phyloP scores from a whole-genome alignment of 169 alveolate genomes.

The Plasmodium malariae region DNA sequence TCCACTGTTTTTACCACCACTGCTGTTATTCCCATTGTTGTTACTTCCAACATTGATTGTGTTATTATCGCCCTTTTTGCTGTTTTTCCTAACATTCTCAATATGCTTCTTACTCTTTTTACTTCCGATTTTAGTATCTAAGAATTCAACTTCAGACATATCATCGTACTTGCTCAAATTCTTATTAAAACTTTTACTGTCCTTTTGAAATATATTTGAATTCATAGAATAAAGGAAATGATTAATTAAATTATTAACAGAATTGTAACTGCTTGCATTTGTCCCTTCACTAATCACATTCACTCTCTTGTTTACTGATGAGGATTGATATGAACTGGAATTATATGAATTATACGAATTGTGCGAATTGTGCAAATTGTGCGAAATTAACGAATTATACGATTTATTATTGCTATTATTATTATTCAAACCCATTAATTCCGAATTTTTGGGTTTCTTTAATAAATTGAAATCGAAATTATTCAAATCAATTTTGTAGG shows the following conservation, averaged over 20 bases:
- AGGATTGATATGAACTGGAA: conserved; percentile 11
- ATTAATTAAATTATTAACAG: conserved; percentile 57
- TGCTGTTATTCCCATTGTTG: too few species aligned
- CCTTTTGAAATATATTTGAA: conserved; percentile 26
- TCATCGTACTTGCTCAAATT: conserved; percentile 21
- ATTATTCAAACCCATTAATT: conserved; percentile 10
- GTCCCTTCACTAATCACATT: conserved; percentile 35
- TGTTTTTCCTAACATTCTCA: background rate
- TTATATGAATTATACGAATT: background rate
- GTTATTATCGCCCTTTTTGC: conserved; percentile 1
- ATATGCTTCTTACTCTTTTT: conserved; percentile 27
- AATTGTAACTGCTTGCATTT: conserved; percentile 10
- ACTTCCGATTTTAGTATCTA: conserved; percentile 6
- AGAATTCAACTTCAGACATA: conserved; percentile 30
- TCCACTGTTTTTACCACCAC: too few species aligned
- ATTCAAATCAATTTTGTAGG: conserved; percentile 72
- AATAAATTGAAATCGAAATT: conserved; percentile 72
- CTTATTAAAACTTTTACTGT: background rate
- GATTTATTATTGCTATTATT: conserved; percentile 4
- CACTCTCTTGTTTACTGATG: conserved; percentile 30
- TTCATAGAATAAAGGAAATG: conserved; percentile 67
- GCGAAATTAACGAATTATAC: background rate
- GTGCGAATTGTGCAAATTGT: background rate
- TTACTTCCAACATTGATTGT: too few species aligned
- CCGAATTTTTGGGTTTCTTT: conserved; percentile 53